Percentiles rank a stretch among this genome's conserved stretches.
These are phyloP conservation scores for Kwoniella sp. DNA, from an alignment of 768 basidiomycete genomes.

Conservation along the genomic window DNA sequence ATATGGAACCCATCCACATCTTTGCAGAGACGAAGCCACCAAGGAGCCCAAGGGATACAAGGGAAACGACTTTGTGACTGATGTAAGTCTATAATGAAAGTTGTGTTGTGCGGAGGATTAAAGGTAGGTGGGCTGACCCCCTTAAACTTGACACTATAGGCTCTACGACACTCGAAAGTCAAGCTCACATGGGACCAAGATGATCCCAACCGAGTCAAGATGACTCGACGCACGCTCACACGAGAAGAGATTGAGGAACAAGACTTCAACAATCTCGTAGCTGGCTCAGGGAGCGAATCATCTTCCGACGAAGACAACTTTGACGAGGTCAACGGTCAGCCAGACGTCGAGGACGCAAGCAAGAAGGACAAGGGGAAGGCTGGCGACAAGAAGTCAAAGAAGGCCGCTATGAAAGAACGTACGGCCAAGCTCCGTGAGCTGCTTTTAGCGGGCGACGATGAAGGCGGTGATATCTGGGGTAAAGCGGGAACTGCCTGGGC, in stretches of 20 bases:
- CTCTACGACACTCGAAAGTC: slow-evolving; percentile 95
- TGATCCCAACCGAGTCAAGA: slow-evolving; percentile 77
- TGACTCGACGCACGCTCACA: slow-evolving; percentile 76
- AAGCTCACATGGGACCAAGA: slow-evolving; percentile 99
- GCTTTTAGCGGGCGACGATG: slow-evolving; percentile 67
- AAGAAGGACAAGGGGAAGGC: neutral
- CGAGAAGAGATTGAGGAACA: slow-evolving; percentile 86
- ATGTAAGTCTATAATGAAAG: slow-evolving; percentile 67
- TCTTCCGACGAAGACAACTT: slow-evolving; percentile 56
- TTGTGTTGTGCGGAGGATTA: no score
- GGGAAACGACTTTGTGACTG: slow-evolving; percentile 85
- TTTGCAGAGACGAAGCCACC: slow-evolving; percentile 76
- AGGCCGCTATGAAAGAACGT: slow-evolving; percentile 59
- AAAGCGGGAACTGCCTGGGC: slow-evolving; percentile 57
- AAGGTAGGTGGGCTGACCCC: no score
- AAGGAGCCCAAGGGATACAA: slow-evolving; percentile 68
- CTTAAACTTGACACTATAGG: no score
- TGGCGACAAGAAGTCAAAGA: slow-evolving; percentile 53
- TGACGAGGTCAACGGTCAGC: slow-evolving; percentile 26
- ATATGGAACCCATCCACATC: neutral
- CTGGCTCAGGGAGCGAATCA: slow-evolving; percentile 65
- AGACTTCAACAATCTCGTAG: slow-evolving; percentile 80
- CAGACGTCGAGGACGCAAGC: slow-evolving; percentile 27
- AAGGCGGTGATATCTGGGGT: slow-evolving; percentile 76
- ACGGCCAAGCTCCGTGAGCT: slow-evolving; percentile 76